Evolutionary conservation across 2,329 filamentous ascomycete genomes (phyloP).

Genomic region (Chalara sp.): DNA sequence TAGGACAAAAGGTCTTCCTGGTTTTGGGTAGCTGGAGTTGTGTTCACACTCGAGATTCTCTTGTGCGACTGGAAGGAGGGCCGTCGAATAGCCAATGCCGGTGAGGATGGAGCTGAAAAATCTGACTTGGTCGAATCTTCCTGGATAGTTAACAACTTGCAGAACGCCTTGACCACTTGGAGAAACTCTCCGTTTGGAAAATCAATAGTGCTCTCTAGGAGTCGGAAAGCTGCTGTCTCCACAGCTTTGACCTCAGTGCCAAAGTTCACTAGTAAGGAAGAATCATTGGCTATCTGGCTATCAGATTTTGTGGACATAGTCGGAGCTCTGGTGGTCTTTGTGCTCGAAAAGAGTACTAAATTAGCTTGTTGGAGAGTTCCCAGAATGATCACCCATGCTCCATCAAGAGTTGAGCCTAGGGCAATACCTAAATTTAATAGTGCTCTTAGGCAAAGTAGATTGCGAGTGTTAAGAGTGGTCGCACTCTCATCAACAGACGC

Average conservation of each 20-base stretch:
- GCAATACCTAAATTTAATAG: conserved; percentile 94
- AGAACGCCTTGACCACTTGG: conserved; percentile 69
- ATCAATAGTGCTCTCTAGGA: conserved; percentile 88
- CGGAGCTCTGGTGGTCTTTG: conserved; percentile 45
- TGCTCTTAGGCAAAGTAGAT: conserved; percentile 82
- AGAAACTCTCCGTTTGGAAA: conserved; percentile 80
- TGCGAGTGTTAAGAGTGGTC: conserved; percentile 70
- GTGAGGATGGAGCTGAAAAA: conserved; percentile 20
- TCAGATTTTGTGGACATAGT: conserved; percentile 42
- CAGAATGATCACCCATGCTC: conserved; percentile 84
- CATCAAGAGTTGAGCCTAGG: conserved; percentile 76
- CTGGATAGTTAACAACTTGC: conserved; percentile 53
- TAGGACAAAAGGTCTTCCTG: conserved; percentile 61
- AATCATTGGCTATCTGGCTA: conserved; percentile 30
- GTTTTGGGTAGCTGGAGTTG: conserved; percentile 41
- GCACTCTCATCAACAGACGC: conserved; percentile 46
- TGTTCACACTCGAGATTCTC: conserved; percentile 38
- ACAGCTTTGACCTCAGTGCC: conserved; percentile 79
- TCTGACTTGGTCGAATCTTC: conserved; percentile 15
- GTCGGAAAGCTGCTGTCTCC: conserved; percentile 74
- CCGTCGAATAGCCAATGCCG: conserved; percentile 8
- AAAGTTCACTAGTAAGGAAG: conserved; percentile 55
- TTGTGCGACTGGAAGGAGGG: conserved; percentile 20
- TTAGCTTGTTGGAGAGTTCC: conserved; percentile 92
- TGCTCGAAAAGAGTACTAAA: conserved; percentile 62